phyloP scores from a whole-genome alignment of 2,329 filamentous ascomycete genomes.

The Aspergillus puulaauensis region DNA sequence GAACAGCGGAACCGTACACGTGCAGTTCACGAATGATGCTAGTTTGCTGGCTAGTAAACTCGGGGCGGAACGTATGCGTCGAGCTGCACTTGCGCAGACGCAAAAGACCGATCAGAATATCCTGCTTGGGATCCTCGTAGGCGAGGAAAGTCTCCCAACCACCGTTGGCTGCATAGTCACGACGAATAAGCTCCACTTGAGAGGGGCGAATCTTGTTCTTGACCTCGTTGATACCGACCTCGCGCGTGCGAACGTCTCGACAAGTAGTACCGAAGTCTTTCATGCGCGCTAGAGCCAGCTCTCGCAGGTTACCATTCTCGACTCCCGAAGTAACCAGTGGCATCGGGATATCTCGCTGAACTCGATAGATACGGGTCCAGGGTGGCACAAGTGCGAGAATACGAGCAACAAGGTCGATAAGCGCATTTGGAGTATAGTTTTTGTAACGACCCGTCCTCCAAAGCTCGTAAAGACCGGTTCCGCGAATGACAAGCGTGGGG shows the following conservation, averaged over 20 bases:
- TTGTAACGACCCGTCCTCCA: conserved; percentile 97
- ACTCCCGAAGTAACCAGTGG: conserved; percentile 97
- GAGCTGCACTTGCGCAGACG: conserved; percentile 86
- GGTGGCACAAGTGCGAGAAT: conserved; percentile 92
- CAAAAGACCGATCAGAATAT: conserved; percentile 90
- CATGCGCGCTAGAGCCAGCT: conserved; percentile 94
- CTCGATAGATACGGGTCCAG: conserved; percentile 97
- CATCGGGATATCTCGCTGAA: conserved; percentile 99
- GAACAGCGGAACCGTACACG: conserved; percentile 96
- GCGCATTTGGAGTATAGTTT: conserved; percentile 96
- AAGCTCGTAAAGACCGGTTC: conserved; percentile 92
- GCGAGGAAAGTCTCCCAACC: conserved; percentile 99
- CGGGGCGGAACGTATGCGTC: conserved; percentile 88
- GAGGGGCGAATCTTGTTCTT: conserved; percentile 98
- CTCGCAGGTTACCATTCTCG: conserved; percentile 93
- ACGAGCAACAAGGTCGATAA: conserved; percentile 94
- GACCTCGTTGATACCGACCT: conserved; percentile 98
- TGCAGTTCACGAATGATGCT: conserved; percentile 93
- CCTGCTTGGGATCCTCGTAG: conserved; percentile 97
- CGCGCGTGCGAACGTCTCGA: conserved; percentile 90
- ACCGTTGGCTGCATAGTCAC: conserved; percentile 92
- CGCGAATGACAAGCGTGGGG: conserved; percentile 92
- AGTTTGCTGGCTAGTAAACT: conserved; percentile 81
- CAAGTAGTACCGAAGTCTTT: conserved; percentile 98
- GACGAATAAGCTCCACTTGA: conserved; percentile 89